Percentiles rank a stretch among this genome's conserved stretches.
Evolutionary conservation across 345 rosid species (phyloP).

Genomic region (Reutealis trisperma): DNA sequence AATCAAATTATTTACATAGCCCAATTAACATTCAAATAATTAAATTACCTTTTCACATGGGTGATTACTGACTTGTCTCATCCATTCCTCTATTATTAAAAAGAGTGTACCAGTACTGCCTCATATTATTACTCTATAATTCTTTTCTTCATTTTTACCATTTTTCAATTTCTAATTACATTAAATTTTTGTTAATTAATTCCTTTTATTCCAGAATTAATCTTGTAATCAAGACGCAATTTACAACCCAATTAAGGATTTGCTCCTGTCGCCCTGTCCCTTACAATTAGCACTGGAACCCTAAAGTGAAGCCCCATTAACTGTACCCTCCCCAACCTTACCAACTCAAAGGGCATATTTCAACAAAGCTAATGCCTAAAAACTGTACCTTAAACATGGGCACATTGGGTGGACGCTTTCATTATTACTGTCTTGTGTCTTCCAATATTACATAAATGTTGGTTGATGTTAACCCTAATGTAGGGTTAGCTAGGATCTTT

Average conservation of each 20-base stretch:
- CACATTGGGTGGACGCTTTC: neutral
- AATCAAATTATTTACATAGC: neutral
- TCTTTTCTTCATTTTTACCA: no score
- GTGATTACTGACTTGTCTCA: constrained; percentile 9
- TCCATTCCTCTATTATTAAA: neutral
- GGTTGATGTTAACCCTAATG: no score
- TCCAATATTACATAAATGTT: neutral
- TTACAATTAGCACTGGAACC: neutral
- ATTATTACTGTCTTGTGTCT: neutral
- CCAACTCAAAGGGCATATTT: neutral
- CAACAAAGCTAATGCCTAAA: neutral
- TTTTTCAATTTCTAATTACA: no score
- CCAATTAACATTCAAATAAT: constrained; percentile 12
- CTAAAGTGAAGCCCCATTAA: neutral
- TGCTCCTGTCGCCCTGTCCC: neutral
- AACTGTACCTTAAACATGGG: neutral
- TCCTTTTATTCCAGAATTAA: no score
- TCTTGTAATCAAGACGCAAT: neutral
- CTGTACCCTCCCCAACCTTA: neutral
- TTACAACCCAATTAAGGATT: neutral
- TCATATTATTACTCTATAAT: no score
- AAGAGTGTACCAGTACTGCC: no score
- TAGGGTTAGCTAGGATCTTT: neutral
- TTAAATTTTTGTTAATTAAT: neutral
- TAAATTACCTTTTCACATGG: constrained; percentile 17